Percentiles rank a stretch among this genome's conserved stretches.
These are phyloP conservation scores for Picea glauca DNA, from an alignment of 75 land plant species.

Conservation along the genomic window DNA sequence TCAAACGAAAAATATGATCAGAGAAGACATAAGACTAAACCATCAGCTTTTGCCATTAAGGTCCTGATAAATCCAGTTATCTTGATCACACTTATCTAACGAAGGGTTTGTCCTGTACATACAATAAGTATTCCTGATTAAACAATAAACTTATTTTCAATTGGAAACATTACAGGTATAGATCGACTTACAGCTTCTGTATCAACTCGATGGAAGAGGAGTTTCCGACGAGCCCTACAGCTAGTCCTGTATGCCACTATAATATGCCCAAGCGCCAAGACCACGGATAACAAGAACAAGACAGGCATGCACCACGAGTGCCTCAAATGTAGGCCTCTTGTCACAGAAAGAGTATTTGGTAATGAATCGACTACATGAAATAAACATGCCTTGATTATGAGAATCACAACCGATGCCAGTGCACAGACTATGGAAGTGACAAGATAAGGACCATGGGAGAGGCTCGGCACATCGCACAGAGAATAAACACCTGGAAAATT, in stretches of 20 bases:
- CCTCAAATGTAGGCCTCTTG: slow-evolving; percentile 36
- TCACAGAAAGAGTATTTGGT: slow-evolving; percentile 7
- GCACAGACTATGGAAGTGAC: slow-evolving; percentile 56
- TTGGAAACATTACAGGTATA: too few species aligned
- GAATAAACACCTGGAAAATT: slow-evolving; percentile 73
- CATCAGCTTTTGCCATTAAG: not conserved
- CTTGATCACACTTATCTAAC: too few species aligned
- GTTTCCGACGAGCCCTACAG: slow-evolving; percentile 71
- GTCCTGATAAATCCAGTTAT: too few species aligned
- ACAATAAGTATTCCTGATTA: too few species aligned
- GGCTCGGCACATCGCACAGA: slow-evolving; percentile 65
- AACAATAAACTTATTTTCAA: not conserved
- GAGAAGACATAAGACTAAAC: not conserved
- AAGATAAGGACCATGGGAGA: slow-evolving; percentile 80
- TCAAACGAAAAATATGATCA: not conserved
- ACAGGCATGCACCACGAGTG: slow-evolving; percentile 74
- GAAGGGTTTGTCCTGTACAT: too few species aligned
- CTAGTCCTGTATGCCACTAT: slow-evolving; percentile 78
- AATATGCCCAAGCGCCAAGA: slow-evolving; percentile 78
- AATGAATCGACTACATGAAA: slow-evolving; percentile 30
- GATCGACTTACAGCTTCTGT: slow-evolving; percentile 57
- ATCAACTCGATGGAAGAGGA: slow-evolving; percentile 62
- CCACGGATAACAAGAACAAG: slow-evolving; percentile 68
- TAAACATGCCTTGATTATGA: slow-evolving; percentile 62
- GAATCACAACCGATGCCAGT: slow-evolving; percentile 44